These are phyloP conservation scores for Agapanthus africanus DNA, from an alignment of 106 monocot genomes.

Conservation along the genomic window DNA sequence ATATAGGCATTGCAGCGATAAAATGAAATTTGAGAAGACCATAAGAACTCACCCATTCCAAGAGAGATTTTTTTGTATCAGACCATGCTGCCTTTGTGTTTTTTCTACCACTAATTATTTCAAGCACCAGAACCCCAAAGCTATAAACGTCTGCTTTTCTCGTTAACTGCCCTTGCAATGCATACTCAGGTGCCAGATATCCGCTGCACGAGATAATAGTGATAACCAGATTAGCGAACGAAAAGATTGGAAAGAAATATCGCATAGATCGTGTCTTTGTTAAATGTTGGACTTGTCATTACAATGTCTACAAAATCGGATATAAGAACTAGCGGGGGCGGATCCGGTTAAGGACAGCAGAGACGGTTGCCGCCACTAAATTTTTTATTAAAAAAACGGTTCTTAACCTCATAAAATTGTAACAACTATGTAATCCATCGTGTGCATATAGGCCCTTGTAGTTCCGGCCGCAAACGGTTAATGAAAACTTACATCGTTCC, in stretches of 20 bases:
- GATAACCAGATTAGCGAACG: background rate
- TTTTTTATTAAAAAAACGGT: background rate
- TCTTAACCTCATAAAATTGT: background rate
- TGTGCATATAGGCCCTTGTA: too few relatives aligned
- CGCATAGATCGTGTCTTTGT: too few relatives aligned
- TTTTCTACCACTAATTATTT: constrained; percentile 67
- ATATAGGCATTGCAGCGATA: background rate
- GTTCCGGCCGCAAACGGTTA: too few relatives aligned
- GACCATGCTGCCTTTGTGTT: constrained; percentile 24
- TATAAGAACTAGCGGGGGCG: too few relatives aligned
- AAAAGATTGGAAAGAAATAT: too few relatives aligned
- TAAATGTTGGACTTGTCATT: too few relatives aligned
- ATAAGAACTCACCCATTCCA: constrained; percentile 43
- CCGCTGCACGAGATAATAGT: constrained; percentile 36
- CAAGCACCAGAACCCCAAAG: constrained; percentile 72
- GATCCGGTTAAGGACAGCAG: too few relatives aligned
- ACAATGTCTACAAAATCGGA: background rate
- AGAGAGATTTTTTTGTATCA: constrained; percentile 25
- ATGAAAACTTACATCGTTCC: constrained; percentile 70
- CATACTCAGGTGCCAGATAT: constrained; percentile 83
- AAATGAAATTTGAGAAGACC: background rate
- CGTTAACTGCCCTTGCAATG: constrained; percentile 57
- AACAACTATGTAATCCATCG: too few relatives aligned
- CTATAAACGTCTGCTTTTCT: constrained; percentile 84
- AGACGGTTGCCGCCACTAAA: too few relatives aligned